phyloP scores from a whole-genome alignment of 768 basidiomycete genomes.

The Pisolithus microcarpus region DNA sequence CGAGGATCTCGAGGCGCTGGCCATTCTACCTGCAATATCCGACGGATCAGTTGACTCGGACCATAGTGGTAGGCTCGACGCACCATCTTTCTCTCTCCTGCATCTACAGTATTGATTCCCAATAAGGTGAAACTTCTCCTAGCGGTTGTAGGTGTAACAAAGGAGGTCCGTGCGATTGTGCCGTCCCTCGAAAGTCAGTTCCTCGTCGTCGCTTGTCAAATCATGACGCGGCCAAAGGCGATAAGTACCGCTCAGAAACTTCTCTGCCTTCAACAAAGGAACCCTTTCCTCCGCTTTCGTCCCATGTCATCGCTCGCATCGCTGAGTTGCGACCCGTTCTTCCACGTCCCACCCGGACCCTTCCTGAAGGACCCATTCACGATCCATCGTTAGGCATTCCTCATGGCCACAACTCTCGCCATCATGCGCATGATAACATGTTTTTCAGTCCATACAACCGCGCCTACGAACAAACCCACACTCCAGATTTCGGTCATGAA shows the following conservation, averaged over 20 bases:
- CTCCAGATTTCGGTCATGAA: conserved; percentile 26
- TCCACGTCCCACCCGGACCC: conserved; percentile 43
- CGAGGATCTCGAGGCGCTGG: conserved; percentile 53
- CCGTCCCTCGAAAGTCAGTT: conserved; percentile 41
- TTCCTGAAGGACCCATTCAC: conserved; percentile 35
- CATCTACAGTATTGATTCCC: conserved; percentile 39
- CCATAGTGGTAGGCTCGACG: conserved; percentile 55
- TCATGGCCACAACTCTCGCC: conserved; percentile 36
- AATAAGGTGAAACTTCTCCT: conserved; percentile 38
- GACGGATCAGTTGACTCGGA: conserved; percentile 58
- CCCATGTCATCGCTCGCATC: conserved; percentile 53
- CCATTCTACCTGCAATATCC: conserved; percentile 28
- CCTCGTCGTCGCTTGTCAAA: conserved; percentile 29
- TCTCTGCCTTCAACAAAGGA: conserved; percentile 1
- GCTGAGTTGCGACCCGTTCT: conserved; percentile 64
- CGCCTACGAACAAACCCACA: conserved; percentile 49
- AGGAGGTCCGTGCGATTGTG: conserved; percentile 51
- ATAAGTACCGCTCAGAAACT: conserved; percentile 19
- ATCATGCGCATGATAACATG: conserved; percentile 44
- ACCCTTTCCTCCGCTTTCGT: conserved; percentile 26
- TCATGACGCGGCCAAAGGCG: conserved; percentile 22
- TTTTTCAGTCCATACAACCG: conserved; percentile 63
- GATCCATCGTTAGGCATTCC: conserved; percentile 40
- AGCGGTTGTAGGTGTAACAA: conserved; percentile 42
- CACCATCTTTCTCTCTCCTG: conserved; percentile 34